Evolutionary conservation across 2,329 filamentous ascomycete species (phyloP).

Genomic region (Arthrobotrys sinensis): DNA sequence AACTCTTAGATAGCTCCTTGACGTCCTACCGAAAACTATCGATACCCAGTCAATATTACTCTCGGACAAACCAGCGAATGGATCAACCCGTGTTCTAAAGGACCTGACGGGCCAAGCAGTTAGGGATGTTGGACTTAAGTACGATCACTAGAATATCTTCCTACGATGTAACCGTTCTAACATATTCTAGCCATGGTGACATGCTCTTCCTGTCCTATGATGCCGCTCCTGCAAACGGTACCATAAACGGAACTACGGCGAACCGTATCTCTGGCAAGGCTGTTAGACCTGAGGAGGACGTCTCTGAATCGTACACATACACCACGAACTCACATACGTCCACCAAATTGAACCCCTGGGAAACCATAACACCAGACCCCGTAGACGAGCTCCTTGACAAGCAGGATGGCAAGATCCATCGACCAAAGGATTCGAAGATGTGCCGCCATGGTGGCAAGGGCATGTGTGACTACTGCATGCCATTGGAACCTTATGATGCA

Average conservation of each 20-base stretch:
- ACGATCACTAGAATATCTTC: constrained; percentile 62
- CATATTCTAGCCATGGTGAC: constrained; percentile 81
- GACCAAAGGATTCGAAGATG: constrained; percentile 84
- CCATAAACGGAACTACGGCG: constrained; percentile 67
- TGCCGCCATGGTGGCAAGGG: constrained; percentile 96
- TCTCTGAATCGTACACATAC: constrained; percentile 75
- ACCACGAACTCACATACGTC: constrained; percentile 74
- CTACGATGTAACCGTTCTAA: constrained; percentile 44
- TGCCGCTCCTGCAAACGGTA: constrained; percentile 69
- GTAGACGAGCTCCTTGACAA: constrained; percentile 90
- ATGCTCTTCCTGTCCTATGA: constrained; percentile 87
- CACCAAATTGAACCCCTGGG: constrained; percentile 81
- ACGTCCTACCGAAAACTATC: constrained; percentile 75
- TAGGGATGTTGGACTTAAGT: constrained; percentile 75
- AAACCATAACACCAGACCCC: constrained; percentile 87
- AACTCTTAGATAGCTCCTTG: constrained; percentile 69
- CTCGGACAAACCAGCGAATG: constrained; percentile 75
- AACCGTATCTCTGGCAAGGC: constrained; percentile 79
- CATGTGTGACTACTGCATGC: constrained; percentile 99
- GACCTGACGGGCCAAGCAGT: constrained; percentile 75
- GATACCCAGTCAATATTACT: constrained; percentile 75
- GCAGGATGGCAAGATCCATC: constrained; percentile 88
- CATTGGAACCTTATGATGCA: constrained; percentile 91
- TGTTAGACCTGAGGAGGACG: constrained; percentile 78
- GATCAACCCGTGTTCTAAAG: constrained; percentile 74